Evolutionary conservation across 2,329 filamentous ascomycete species (phyloP).

Genomic region (Penicillium sp.): DNA sequence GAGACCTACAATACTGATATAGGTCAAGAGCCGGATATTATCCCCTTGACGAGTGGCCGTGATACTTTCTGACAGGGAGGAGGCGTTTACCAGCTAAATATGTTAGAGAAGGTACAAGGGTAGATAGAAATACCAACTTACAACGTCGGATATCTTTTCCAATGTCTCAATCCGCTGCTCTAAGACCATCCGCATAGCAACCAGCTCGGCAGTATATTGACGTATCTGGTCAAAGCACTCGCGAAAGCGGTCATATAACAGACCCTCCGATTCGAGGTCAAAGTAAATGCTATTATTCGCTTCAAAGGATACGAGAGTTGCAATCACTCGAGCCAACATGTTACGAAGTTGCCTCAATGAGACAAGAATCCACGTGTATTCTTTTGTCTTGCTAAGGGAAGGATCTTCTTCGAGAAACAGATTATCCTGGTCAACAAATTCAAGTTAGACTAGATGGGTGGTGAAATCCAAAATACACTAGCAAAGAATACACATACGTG

Average conservation of each 20-base stretch:
- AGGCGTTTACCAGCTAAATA: conserved; percentile 18
- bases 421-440: no score
- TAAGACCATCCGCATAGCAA: background rate
- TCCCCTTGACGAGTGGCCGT: conserved; percentile 16
- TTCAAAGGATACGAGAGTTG: background rate
- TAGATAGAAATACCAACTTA: no score
- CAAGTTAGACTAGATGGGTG: no score
- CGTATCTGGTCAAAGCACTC: conserved; percentile 6
- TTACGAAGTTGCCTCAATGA: no score
- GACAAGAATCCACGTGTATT: no score
- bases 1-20: conserved; percentile 3
- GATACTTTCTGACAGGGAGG: conserved; percentile 17
- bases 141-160: no score
- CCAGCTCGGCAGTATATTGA: conserved; percentile 5
- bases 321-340: no score
- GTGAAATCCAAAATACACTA: no score
- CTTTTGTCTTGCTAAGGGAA: no score
- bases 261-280: conserved; percentile 10
- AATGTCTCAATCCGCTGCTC: no score
- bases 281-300: conserved; percentile 11
- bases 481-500: no score
- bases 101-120: background rate
- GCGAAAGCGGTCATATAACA: conserved; percentile 8
- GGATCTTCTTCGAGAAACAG: no score
- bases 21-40: conserved; percentile 18